Evolutionary conservation across 805 yeast genomes (phyloP).

Genomic region (Monosporozyma siamensis): DNA sequence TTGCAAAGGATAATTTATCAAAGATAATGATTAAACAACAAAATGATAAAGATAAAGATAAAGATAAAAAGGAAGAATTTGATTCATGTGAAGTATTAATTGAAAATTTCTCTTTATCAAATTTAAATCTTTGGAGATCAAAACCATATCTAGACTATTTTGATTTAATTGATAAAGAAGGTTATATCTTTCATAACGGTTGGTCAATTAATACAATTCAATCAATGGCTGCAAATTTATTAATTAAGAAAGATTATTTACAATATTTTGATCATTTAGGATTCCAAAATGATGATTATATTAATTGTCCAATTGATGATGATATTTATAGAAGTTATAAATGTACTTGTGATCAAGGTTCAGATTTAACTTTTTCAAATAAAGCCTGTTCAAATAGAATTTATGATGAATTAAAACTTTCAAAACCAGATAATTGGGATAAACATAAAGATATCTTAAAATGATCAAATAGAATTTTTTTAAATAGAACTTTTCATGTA

Average conservation of each 20-base stretch:
- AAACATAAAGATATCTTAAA: slow-evolving; percentile 10
- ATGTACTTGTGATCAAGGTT: slow-evolving; percentile 65
- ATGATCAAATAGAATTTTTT: too few species aligned
- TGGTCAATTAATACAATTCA: slow-evolving; percentile 88
- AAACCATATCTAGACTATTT: slow-evolving; percentile 57
- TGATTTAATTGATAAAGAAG: slow-evolving; percentile 51
- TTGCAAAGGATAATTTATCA: slow-evolving; percentile 51
- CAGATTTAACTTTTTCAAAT: slow-evolving; percentile 58
- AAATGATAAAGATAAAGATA: slow-evolving; percentile 28
- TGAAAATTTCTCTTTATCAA: slow-evolving; percentile 17
- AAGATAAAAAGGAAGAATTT: slow-evolving; percentile 31
- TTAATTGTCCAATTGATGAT: slow-evolving; percentile 58
- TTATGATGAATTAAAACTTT: slow-evolving; percentile 38
- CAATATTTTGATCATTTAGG: slow-evolving; percentile 72
- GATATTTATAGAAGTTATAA: slow-evolving; percentile 43
- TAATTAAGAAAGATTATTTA: slow-evolving; percentile 48
- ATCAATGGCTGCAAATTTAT: slow-evolving; percentile 64
- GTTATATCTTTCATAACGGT: slow-evolving; percentile 76
- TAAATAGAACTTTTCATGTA: too few species aligned
- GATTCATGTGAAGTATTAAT: not conserved
- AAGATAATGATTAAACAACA: slow-evolving; percentile 59
- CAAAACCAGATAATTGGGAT: slow-evolving; percentile 58
- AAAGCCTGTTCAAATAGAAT: slow-evolving; percentile 56
- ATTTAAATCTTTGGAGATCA: slow-evolving; percentile 58
- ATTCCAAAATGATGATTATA: slow-evolving; percentile 16